Evolutionary conservation across 2,329 filamentous ascomycete genomes (phyloP).

Genomic region (Pseudogymnoascus sp.): DNA sequence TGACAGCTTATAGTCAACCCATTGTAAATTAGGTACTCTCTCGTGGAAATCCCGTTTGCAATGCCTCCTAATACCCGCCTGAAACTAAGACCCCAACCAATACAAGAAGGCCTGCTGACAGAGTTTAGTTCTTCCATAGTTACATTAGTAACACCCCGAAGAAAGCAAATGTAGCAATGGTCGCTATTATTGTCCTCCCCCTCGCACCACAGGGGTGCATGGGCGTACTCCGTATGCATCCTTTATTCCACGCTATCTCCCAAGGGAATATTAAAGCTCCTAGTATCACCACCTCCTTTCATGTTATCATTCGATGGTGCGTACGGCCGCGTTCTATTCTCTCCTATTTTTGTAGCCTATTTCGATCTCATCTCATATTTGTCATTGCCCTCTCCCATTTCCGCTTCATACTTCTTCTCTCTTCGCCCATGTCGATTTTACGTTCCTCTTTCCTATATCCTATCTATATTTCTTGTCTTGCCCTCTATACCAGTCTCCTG

Average conservation of each 20-base stretch:
- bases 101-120: background rate
- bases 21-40: too few relatives aligned
- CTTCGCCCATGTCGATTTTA: too few relatives aligned
- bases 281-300: background rate
- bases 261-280: too few relatives aligned
- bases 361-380: background rate
- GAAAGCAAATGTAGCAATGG: background rate
- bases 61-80: too few relatives aligned
- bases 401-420: background rate
- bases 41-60: too few relatives aligned
- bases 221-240: background rate
- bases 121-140: background rate
- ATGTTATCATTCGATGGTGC: background rate
- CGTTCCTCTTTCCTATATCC: background rate
- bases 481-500: background rate
- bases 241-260: background rate
- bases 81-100: background rate
- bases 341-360: background rate
- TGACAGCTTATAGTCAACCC: too few relatives aligned
- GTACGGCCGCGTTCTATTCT: background rate
- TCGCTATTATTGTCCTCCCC: background rate
- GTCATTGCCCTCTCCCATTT: background rate
- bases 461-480: background rate
- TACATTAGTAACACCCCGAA: too few relatives aligned
- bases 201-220: background rate